Evolutionary conservation across 345 rosid genomes (phyloP), one percentile per base, ranked within the genome.

Genomic region (Aethionema arabicum): DNA sequence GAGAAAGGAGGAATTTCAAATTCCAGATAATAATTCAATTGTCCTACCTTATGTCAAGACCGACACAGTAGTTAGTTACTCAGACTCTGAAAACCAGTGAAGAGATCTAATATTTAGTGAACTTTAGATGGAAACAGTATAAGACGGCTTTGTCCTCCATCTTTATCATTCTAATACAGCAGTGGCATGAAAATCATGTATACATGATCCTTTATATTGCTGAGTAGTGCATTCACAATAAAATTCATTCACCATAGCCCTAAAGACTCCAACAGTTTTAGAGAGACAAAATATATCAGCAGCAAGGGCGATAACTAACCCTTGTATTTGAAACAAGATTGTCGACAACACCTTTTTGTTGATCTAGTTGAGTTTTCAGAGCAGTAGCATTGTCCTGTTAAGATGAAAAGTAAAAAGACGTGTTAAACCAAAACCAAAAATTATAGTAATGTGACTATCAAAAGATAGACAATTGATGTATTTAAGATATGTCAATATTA

Each of bases 321-420:
- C 77, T 77, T 40, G 89, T 83, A 67, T 83, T 87, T 31, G 88
- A 85, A 75, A 87, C 80, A 64, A 87, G 91, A 78, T 78, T 85
- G 42, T 87, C 85, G 52, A 85, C 87, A 65, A 87, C 81, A 57
- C 73, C 55, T 74, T 68, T 83, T 66, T 85, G 89, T 52, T 85
- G 91, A 76, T 83, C 89, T 21, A 87, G 84, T 69, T 87, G 88
- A 63, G 79, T 67, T 76, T 77, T 81, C 74, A 87, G 73, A 45
- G 84, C 72, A 63, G 48, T 67, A 41, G 85, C 87, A 68, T 74
- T 83, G 73, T 83, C 87, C 91, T 85, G 76, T 69, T 63, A 68
- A 67, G 42, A 62, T 11, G 4, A 61, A 9, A 55, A 21, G 46
- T 45, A 4, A 47, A 43, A n/a, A 51, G 40, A 33, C 15, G 37